Conservation (phyloP, 2,329 filamentous ascomycete species). For the Metarhizium humberi region DNA sequence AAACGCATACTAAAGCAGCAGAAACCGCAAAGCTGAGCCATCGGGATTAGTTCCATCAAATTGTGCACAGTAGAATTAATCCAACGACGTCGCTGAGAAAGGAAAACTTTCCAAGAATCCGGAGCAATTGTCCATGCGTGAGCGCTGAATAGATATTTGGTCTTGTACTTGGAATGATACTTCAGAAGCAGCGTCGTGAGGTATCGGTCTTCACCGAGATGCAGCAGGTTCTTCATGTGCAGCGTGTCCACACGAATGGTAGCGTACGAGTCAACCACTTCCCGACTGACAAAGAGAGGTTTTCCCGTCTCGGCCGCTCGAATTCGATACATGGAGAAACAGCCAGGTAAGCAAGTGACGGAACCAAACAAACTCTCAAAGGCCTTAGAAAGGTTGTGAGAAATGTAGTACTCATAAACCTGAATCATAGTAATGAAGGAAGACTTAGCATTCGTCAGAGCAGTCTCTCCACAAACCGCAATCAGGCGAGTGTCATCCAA, state of each 20-base stretch:
- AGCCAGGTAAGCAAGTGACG: constrained; percentile 94
- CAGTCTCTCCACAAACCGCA: constrained; percentile 89
- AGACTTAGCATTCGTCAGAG: constrained; percentile 82
- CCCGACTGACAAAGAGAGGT: constrained; percentile 89
- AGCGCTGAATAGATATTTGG: constrained; percentile 87
- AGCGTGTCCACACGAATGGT: constrained; percentile 95
- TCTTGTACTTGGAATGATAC: constrained; percentile 90
- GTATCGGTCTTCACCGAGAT: constrained; percentile 95
- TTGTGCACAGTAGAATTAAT: constrained; percentile 99
- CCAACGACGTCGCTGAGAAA: constrained; percentile 98
- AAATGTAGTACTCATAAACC: constrained; percentile 99
- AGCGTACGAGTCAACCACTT: constrained; percentile 79
- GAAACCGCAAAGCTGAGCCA: constrained; percentile 95
- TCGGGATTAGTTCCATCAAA: constrained; percentile 84
- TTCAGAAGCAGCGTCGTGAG: constrained; percentile 91
- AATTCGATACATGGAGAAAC: constrained; percentile 98
- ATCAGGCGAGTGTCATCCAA: constrained; percentile 88
- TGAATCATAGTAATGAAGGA: constrained; percentile 99
- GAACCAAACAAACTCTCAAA: constrained; percentile 96
- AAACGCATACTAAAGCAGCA: constrained; percentile 99
- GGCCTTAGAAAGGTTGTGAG: constrained; percentile 91
- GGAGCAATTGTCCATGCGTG: constrained; percentile 97
- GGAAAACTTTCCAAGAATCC: constrained; percentile 86
- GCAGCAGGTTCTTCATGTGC: constrained; percentile 97
- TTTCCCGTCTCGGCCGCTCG: constrained; percentile 90